phyloP scores from a whole-genome alignment of 305 asterid species.

The Solanum hybrid region DNA sequence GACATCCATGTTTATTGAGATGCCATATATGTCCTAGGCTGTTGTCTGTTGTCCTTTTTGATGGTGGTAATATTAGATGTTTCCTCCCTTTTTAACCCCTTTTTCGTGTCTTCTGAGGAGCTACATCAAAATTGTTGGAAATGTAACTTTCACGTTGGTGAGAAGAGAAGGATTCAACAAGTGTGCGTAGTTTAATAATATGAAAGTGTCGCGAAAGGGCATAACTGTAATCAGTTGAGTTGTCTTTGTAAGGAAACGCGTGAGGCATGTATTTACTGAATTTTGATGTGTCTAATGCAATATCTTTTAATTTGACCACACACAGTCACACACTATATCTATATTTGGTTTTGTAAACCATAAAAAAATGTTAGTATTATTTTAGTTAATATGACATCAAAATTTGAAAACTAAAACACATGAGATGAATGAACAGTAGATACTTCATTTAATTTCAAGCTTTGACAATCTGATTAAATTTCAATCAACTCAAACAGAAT shows the following conservation, averaged over 20 bases:
- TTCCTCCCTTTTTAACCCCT: background rate
- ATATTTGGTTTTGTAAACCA: background rate
- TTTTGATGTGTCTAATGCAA: background rate
- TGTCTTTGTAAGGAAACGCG: background rate
- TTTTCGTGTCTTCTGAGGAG: background rate
- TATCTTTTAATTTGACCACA: background rate
- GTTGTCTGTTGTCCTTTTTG: conserved; percentile 1
- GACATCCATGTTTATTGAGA: conserved; percentile 57
- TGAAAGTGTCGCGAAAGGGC: background rate
- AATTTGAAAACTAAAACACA: background rate
- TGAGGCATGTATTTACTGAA: background rate
- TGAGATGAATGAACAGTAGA: background rate
- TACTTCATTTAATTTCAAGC: background rate
- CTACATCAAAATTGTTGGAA: background rate
- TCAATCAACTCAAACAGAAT: background rate
- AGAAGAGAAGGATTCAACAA: background rate
- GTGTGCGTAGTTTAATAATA: background rate
- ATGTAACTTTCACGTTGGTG: background rate
- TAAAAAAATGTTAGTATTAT: background rate
- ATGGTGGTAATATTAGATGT: background rate
- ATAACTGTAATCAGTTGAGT: conserved; percentile 19
- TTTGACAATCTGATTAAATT: background rate
- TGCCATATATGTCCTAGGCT: background rate
- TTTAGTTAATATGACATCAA: background rate
- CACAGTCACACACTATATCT: background rate